These are phyloP conservation scores for Paspalum vaginatum DNA, from an alignment of 176 grass and related monocot genomes.

Conservation along the genomic window DNA sequence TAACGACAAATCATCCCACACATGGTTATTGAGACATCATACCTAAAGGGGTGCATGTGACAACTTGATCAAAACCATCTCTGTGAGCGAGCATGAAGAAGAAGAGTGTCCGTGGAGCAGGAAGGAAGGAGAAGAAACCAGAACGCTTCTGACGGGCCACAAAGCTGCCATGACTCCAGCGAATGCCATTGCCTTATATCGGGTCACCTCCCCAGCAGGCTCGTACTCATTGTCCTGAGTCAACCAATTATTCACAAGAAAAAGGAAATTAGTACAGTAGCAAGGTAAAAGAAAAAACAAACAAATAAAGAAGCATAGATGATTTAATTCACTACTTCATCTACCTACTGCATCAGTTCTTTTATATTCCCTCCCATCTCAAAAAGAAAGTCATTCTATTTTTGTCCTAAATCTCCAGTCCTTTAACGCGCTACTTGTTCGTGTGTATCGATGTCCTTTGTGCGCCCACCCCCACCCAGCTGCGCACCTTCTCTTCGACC, in stretches of 20 bases:
- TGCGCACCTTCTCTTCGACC: too few relatives aligned
- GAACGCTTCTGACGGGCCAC: constrained; percentile 4
- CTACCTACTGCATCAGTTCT: background rate
- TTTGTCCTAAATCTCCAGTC: too few relatives aligned
- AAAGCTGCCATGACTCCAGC: background rate
- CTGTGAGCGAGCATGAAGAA: background rate
- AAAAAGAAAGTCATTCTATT: too few relatives aligned
- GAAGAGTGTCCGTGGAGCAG: constrained; percentile 1
- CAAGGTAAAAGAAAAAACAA: background rate
- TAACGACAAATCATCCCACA: too few relatives aligned
- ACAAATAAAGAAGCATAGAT: background rate
- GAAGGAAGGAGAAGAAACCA: constrained; percentile 10
- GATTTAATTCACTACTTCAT: background rate
- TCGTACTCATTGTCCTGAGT: constrained; percentile 17
- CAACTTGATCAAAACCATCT: background rate
- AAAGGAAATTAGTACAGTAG: background rate
- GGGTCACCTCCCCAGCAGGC: background rate
- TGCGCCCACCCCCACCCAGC: too few relatives aligned
- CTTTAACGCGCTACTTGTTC: too few relatives aligned
- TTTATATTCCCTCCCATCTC: too few relatives aligned
- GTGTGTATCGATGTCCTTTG: too few relatives aligned
- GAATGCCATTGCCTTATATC: background rate
- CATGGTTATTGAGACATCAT: too few relatives aligned
- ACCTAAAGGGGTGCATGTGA: constrained; percentile 22
- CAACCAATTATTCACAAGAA: background rate